Base-by-base conservation (phyloP, 2,329 filamentous ascomycete species). In the Trichoderma sp. region DNA sequence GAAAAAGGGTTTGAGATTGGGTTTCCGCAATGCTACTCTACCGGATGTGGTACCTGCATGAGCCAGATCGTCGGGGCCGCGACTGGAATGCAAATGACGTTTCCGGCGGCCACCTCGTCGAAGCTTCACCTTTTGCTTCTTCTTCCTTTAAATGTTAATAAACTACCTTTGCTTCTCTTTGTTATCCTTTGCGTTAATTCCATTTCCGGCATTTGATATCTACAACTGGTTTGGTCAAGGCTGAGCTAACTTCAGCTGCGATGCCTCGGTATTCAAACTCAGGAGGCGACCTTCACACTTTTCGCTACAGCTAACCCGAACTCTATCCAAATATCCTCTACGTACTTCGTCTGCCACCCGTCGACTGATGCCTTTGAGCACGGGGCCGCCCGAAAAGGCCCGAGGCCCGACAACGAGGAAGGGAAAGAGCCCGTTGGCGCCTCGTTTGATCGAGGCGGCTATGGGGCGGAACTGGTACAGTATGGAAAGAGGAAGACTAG, bases 371-470 rank as follows among this genome's bases (percentile, higher is more conserved):
- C 18, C 31, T 33, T 31, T 24, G 59, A 60, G n/a, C 27, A 62
- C 71, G 71, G 71, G 31, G 71, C 71, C 71, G 71, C 71, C 71
- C 71, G 71, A 74, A 73, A 73, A 65, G 71, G 71, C 71, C 71
- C 71, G 71, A 65, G 41, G n/a, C 71, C 71, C 60, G 71, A 56
- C n/a, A 73, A 41, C 64, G 53, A 56, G 71, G 41, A 41, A 35
- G 27, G 14, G 29, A 45, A 65, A 31, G 29, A 50, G 45, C 24
- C 71, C n/a, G 71, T 18, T 53, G 60, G 24, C 71, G 69, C 69
- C 69, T 53, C 69, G 59, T 72, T 72, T 29, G 31, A 64, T 14
- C 12, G 27, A 45, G 41, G 16, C 12, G 50, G 12, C 66, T 12
- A 71, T 6, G 41, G 21, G 29, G n/a, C 7, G n/a, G 18, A 21